Evolutionary conservation across 257 asterid species (phyloP).

Genomic region (Verbena officinalis): DNA sequence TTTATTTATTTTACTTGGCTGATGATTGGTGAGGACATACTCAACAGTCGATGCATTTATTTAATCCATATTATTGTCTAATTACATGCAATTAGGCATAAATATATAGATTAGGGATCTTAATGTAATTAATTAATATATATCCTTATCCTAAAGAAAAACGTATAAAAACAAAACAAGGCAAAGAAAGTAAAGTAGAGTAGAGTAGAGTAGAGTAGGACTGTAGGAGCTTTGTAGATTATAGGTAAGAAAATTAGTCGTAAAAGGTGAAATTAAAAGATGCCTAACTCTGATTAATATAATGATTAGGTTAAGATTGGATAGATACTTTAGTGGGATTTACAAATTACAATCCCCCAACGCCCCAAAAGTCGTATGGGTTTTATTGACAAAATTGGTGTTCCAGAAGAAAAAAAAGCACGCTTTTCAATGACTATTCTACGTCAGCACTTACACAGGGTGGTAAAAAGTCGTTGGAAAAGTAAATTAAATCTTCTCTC

Average conservation of each 20-base stretch:
- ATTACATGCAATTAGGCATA: not conserved
- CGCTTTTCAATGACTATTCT: constrained; percentile 28
- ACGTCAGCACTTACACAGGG: constrained; percentile 1
- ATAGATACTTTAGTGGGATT: constrained; percentile 17
- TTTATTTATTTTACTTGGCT: not conserved
- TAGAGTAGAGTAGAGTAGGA: not conserved
- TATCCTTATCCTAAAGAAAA: constrained; percentile 2
- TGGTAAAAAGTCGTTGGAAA: constrained; percentile 1
- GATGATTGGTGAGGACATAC: not conserved
- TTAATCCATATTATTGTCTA: too few species aligned
- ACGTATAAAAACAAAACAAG: constrained; percentile 17
- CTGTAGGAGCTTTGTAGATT: too few species aligned
- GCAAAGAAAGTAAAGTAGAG: constrained; percentile 28
- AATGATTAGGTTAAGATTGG: constrained; percentile 46
- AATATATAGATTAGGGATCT: too few species aligned
- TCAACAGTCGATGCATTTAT: too few species aligned
- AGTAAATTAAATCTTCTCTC: not conserved
- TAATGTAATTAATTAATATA: not conserved
- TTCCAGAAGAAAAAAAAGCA: constrained; percentile 36
- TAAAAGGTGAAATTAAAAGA: constrained; percentile 25
- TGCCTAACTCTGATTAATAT: constrained; percentile 45
- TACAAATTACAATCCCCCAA: constrained; percentile 39
- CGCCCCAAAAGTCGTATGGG: constrained; percentile 29
- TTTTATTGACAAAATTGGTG: constrained; percentile 40
- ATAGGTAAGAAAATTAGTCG: constrained; percentile 1